Conservation (phyloP, 2,329 filamentous ascomycete genomes). For the Didymella glomerata region DNA sequence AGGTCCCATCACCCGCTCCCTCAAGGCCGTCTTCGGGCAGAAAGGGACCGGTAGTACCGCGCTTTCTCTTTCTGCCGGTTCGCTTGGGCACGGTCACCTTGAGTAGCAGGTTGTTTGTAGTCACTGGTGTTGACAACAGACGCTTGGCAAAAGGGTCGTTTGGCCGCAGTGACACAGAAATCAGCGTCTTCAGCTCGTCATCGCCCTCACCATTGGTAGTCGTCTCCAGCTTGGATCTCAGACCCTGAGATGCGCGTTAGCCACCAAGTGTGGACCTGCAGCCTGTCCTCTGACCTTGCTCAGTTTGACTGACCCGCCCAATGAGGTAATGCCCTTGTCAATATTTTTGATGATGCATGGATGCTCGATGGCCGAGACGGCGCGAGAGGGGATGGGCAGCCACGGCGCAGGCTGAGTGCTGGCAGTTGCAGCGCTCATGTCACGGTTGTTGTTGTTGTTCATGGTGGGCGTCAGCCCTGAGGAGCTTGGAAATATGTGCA, state of each 20-base stretch:
- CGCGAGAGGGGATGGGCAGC: conserved; percentile 61
- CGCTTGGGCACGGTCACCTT: conserved; percentile 86
- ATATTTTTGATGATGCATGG: conserved; percentile 71
- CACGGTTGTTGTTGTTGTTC: conserved; percentile 22
- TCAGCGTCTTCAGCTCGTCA: conserved; percentile 57
- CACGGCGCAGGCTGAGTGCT: conserved; percentile 49
- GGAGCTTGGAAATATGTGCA: conserved; percentile 8
- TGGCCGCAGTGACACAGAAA: conserved; percentile 79
- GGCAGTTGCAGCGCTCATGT: conserved; percentile 8
- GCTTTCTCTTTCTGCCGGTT: conserved; percentile 85
- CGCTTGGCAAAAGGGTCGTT: conserved; percentile 82
- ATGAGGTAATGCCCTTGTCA: conserved; percentile 69
- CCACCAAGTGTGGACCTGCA: conserved; percentile 11
- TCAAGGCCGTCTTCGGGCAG: conserved; percentile 45
- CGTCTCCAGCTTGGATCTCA: conserved; percentile 41
- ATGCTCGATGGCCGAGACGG: conserved; percentile 71
- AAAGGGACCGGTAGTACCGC: conserved; percentile 74
- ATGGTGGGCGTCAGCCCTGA: conserved; percentile 15
- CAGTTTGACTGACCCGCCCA: conserved; percentile 65
- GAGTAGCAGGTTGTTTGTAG: conserved; percentile 83
- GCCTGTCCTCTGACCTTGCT: conserved; percentile 56
- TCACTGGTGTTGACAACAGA: conserved; percentile 76
- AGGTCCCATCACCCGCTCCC: not conserved
- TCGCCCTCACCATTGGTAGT: conserved; percentile 31
- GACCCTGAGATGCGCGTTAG: conserved; percentile 34